Conservation (phyloP, 2,329 filamentous ascomycete genomes). For the Colletotrichum sp. region DNA sequence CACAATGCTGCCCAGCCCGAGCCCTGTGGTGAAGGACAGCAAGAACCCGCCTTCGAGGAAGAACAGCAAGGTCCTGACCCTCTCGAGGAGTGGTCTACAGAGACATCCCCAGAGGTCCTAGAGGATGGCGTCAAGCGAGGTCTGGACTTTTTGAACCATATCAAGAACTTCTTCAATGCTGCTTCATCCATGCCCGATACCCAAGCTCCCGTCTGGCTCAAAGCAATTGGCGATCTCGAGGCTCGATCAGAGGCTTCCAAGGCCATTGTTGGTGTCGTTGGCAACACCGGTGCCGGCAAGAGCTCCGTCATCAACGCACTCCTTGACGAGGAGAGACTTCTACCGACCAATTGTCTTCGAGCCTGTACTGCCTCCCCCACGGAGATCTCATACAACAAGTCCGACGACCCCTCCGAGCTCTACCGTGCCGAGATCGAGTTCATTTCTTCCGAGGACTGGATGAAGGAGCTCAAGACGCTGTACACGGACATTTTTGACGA, state of each 20-base stretch:
- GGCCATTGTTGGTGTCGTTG: slow-evolving; percentile 62
- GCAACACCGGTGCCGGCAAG: slow-evolving; percentile 68
- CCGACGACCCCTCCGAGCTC: slow-evolving; percentile 33
- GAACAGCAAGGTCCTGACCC: background rate
- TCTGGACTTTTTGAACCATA: background rate
- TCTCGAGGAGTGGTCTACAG: slow-evolving; percentile 1
- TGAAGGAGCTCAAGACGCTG: slow-evolving; percentile 53
- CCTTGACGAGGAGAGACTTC: slow-evolving; percentile 61
- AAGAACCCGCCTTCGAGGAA: background rate
- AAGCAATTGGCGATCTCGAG: slow-evolving; percentile 15
- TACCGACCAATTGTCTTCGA: slow-evolving; percentile 56
- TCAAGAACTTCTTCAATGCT: background rate
- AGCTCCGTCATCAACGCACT: slow-evolving; percentile 69
- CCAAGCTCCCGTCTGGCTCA: background rate
- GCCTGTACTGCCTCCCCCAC: slow-evolving; percentile 68
- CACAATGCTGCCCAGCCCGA: background rate
- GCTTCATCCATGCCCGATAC: background rate
- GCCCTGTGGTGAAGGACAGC: too few species aligned
- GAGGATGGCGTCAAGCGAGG: slow-evolving; percentile 1
- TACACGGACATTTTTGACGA: slow-evolving; percentile 52
- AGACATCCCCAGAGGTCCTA: background rate
- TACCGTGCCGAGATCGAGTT: slow-evolving; percentile 66
- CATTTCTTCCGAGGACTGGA: slow-evolving; percentile 58
- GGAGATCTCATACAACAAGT: slow-evolving; percentile 63
- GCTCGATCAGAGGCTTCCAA: slow-evolving; percentile 34